phyloP scores from a whole-genome alignment of 352 stramenopile genomes.

The Pythium oligandrum region DNA sequence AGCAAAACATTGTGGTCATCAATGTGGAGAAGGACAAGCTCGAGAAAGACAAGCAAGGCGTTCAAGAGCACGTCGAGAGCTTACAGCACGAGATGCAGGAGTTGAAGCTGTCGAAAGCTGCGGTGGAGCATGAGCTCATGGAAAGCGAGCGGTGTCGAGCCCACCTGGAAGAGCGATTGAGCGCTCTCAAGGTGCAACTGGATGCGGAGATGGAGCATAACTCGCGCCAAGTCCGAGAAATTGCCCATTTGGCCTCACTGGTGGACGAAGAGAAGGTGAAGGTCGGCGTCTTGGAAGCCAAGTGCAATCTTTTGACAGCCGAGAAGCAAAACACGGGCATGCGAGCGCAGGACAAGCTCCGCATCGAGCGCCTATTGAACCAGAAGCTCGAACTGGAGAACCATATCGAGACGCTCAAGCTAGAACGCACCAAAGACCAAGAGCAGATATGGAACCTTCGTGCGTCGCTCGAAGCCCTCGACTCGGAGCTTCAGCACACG shows the following conservation, averaged over 20 bases:
- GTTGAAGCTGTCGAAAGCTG: conserved; percentile 30
- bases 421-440: conserved; percentile 55
- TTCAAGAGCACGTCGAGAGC: conserved; percentile 28
- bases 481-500: conserved; percentile 70
- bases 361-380: conserved; percentile 70
- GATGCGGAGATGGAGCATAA: conserved; percentile 47
- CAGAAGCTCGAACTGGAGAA: conserved; percentile 78
- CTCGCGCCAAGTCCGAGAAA: conserved; percentile 29
- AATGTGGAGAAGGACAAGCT: conserved; percentile 63
- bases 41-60: conserved; percentile 26
- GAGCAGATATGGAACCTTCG: conserved; percentile 68
- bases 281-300: conserved; percentile 54
- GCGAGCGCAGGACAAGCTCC: conserved; percentile 73
- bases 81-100: conserved; percentile 25
- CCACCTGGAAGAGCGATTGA: conserved; percentile 38
- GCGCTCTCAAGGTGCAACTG: conserved; percentile 69
- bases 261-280: conserved; percentile 64
- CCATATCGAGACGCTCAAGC: conserved; percentile 44
- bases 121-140: conserved; percentile 42
- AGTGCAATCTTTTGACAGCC: conserved; percentile 52
- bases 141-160: conserved; percentile 42
- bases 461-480: conserved; percentile 60
- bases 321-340: conserved; percentile 79
- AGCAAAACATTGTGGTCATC: conserved; percentile 46
- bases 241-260: conserved; percentile 27